phyloP scores from a whole-genome alignment of 306 rosid species.

The Abrus pulchellus region DNA sequence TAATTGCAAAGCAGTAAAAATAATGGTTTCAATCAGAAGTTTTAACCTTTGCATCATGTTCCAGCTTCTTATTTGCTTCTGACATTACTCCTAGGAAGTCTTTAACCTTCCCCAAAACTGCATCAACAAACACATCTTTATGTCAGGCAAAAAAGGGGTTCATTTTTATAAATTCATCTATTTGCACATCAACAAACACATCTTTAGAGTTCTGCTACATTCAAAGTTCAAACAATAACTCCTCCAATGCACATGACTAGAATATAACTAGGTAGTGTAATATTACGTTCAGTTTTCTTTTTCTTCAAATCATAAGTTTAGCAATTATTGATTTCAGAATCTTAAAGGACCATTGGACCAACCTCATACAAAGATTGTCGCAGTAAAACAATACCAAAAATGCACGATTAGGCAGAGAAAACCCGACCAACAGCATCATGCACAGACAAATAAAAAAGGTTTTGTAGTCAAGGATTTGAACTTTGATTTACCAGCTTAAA shows the following conservation, averaged over 20 bases:
- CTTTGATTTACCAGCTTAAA: constrained; percentile 25
- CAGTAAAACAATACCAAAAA: constrained; percentile 4
- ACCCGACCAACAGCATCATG: not conserved
- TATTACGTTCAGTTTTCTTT: not conserved
- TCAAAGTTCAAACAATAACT: not conserved
- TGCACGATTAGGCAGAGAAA: not conserved
- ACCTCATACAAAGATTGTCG: not conserved
- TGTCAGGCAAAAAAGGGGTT: constrained; percentile 4
- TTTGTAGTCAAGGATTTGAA: not conserved
- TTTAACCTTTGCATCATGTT: constrained; percentile 76
- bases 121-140: constrained; percentile 23
- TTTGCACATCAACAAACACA: too few relatives aligned
- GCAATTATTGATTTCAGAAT: not conserved
- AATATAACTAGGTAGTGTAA: constrained; percentile 21
- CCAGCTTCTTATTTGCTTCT: constrained; percentile 75
- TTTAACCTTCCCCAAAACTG: constrained; percentile 55
- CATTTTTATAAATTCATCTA: not conserved
- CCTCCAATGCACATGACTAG: not conserved
- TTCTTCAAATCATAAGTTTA: not conserved
- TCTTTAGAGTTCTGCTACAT: constrained; percentile 7
- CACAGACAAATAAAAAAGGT: constrained; percentile 24
- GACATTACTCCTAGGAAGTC: constrained; percentile 79
- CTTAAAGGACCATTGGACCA: not conserved
- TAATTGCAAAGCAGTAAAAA: constrained; percentile 1
- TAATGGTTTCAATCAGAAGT: constrained; percentile 8